Evolutionary conservation across 768 basidiomycete species (phyloP), one percentile per base, ranked within the genome.

Genomic region (Leccinum incarnatum): DNA sequence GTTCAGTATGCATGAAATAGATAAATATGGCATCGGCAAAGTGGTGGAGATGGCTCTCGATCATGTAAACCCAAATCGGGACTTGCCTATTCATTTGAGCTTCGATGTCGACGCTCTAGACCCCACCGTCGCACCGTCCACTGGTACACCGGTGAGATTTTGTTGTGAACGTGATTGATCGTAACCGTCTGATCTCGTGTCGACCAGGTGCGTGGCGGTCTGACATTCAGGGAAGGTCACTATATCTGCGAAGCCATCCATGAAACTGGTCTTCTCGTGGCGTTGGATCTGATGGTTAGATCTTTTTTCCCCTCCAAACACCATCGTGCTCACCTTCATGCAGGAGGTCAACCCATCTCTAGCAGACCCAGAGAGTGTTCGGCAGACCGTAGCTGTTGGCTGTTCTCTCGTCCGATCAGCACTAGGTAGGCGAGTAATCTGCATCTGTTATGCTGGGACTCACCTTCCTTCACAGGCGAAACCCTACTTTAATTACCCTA

Each of bases 291-390:
- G 62, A 95, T 99, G 95, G 95, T 90, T 61, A 50, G 83, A 72
- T 21, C 32, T 19, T 11, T 46, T 11, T 54, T 51, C 42, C 6
- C 23, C 49, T 47, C n/a, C 34, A 6, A 21, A 40, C 27, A 14
- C 23, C 42, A 34, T 21, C 34, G 10, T 27, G 6, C 65, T 71
- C 32, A 69, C 29, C 46, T 23, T 55, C 30, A 56, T 63, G 59
- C 69, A 94, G 91, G 93, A 99, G 75, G 96, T 99, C 59, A 98
- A 98, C 72, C 97, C 97, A n/a, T 89, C 92, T 0, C 80, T 99
- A 17, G 83, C 81, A 14, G 93, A 95, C 65, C 79, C 78, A 48
- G 80, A 78, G 50, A 86, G 87, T 34, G 95, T 89, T 9, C 75
- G 85, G 64, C 87, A 95, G 76, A 99, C 97, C 0, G 88, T 99